Evolutionary conservation across 2,329 filamentous ascomycete species (phyloP).

Genomic region (Cladorrhinum sp.): DNA sequence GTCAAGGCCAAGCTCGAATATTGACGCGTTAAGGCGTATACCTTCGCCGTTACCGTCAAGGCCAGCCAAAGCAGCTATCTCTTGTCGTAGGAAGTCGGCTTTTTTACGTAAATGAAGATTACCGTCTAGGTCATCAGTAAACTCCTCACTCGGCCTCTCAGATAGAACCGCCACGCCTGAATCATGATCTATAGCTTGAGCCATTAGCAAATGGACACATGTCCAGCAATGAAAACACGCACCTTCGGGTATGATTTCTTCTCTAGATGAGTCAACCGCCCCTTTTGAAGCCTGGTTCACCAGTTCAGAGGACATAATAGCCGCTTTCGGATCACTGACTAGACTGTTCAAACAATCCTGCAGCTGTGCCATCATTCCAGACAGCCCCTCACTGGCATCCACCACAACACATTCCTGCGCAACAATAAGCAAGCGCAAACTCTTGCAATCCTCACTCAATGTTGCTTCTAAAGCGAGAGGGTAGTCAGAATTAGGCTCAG

Average conservation of each 20-base stretch:
- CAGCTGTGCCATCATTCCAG: constrained; percentile 40
- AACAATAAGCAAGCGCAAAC: constrained; percentile 58
- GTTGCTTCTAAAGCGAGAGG: constrained; percentile 74
- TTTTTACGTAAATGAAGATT: background rate
- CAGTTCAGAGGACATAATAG: background rate
- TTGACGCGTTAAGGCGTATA: constrained; percentile 58
- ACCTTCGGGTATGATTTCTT: background rate
- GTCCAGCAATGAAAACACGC: background rate
- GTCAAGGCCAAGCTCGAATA: constrained; percentile 83
- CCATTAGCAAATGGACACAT: background rate
- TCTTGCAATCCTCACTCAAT: constrained; percentile 42
- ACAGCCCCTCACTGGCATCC: constrained; percentile 30
- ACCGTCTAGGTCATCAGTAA: background rate
- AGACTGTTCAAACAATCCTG: constrained; percentile 32
- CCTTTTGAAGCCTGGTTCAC: no score
- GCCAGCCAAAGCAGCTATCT: constrained; percentile 62
- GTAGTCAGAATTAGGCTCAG: constrained; percentile 60
- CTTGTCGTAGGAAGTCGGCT: constrained; percentile 47
- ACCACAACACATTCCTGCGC: constrained; percentile 46
- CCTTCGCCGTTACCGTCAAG: constrained; percentile 41
- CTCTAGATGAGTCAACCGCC: background rate
- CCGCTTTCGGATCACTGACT: constrained; percentile 11
- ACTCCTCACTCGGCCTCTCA: background rate
- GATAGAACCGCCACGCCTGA: background rate
- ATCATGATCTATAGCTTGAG: background rate